Percentiles rank a stretch among this genome's conserved stretches.
phyloP scores from a whole-genome alignment of 2,329 filamentous ascomycete species.

The Ophiostoma himal-ulmi region DNA sequence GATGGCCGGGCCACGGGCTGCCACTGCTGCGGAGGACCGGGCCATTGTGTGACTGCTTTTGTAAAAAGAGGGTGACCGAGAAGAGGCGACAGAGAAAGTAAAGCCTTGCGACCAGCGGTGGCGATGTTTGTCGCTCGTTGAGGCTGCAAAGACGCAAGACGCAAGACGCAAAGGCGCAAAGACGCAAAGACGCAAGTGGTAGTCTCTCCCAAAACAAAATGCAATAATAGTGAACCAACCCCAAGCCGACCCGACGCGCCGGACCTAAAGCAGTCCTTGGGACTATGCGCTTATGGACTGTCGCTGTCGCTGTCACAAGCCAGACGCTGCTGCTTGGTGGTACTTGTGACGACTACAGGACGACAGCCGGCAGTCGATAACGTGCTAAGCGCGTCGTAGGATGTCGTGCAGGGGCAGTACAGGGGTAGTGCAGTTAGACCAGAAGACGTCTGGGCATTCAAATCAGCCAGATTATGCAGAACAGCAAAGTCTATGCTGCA shows the following conservation, averaged over 20 bases:
- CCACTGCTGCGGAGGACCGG: not conserved
- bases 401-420: not conserved
- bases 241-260: not conserved
- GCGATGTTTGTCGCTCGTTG: no score
- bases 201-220: no score
- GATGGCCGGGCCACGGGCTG: conserved; percentile 33
- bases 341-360: not conserved
- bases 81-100: not conserved
- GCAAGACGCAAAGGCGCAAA: no score
- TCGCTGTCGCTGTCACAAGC: conserved; percentile 4
- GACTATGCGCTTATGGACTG: not conserved
- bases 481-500: not conserved
- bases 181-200: no score
- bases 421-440: not conserved
- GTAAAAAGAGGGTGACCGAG: not conserved
- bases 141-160: no score
- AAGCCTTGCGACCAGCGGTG: no score
- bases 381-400: not conserved
- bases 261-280: not conserved
- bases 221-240: no score
- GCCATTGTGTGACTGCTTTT: not conserved
- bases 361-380: not conserved
- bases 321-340: not conserved
- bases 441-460: not conserved
- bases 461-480: not conserved